Percentiles rank a stretch among this genome's conserved stretches.
These are phyloP conservation scores for Anisodus acutangulus DNA, from an alignment of 257 asterid genomes.

Conservation along the genomic window DNA sequence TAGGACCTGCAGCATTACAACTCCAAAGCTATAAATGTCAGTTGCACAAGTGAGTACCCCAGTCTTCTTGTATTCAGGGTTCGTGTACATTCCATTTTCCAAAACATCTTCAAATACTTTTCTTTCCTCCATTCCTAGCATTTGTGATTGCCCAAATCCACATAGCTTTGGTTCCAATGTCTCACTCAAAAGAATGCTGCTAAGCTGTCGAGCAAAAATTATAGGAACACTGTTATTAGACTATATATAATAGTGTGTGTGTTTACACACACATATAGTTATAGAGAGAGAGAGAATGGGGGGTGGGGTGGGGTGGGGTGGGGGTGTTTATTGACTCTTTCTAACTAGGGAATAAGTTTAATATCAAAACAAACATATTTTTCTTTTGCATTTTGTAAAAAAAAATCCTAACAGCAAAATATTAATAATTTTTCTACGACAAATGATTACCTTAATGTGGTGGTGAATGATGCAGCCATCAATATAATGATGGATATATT, in stretches of 20 bases:
- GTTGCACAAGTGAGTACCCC: conserved; percentile 78
- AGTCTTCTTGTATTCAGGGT: conserved; percentile 85
- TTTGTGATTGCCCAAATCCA: conserved; percentile 72
- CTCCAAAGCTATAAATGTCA: conserved; percentile 80
- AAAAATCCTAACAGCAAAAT: no score
- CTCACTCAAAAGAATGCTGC: conserved; percentile 72
- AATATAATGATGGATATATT: conserved; percentile 62
- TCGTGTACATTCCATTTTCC: conserved; percentile 79
- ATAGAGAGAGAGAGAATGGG: no score
- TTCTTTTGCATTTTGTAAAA: no score
- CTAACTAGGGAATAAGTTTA: no score
- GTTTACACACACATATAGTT: no score
- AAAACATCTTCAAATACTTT: conserved; percentile 75
- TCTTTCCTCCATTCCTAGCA: conserved; percentile 74
- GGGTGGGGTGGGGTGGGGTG: no score
- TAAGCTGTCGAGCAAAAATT: conserved; percentile 44
- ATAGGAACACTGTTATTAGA: background rate
- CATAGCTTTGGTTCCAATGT: conserved; percentile 69
- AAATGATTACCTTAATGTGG: conserved; percentile 63
- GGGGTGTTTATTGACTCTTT: no score
- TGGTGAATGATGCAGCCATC: conserved; percentile 82
- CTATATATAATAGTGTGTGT: no score
- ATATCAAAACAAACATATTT: no score
- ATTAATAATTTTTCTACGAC: background rate
- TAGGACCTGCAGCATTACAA: conserved; percentile 69